Evolutionary conservation across 495 filamentous ascomycete species (phyloP).

Genomic region (Penicillium roqueforti): DNA sequence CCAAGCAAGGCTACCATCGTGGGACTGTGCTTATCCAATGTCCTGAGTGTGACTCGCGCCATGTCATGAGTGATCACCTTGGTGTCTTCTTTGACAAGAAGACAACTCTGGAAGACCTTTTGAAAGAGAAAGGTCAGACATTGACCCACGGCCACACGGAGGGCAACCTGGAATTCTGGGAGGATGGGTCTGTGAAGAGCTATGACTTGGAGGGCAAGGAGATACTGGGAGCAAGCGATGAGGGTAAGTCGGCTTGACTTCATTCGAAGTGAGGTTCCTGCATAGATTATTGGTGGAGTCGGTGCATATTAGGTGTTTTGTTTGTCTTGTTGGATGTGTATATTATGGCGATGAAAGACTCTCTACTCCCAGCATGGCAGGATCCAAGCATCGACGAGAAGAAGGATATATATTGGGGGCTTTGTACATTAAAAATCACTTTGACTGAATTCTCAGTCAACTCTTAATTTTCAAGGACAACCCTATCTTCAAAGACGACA

Average conservation of each 20-base stretch:
- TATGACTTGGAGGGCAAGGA: slow-evolving; percentile 11
- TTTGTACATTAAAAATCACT: slow-evolving; percentile 1
- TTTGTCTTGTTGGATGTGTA: slow-evolving; percentile 3
- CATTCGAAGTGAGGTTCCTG: not conserved
- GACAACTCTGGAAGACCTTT: slow-evolving; percentile 35
- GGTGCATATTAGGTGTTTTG: slow-evolving; percentile 5
- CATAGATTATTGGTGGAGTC: not conserved
- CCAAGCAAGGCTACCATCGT: slow-evolving; percentile 89
- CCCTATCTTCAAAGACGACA: not conserved
- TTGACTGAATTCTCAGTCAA: not conserved
- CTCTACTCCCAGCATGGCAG: slow-evolving; percentile 31
- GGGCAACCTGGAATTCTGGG: slow-evolving; percentile 67
- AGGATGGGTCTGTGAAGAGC: slow-evolving; percentile 49
- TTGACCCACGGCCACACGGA: slow-evolving; percentile 37
- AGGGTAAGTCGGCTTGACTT: slow-evolving; percentile 4
- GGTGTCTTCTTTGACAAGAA: slow-evolving; percentile 43
- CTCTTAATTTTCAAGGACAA: not conserved
- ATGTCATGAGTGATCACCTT: slow-evolving; percentile 90
- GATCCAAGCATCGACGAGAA: slow-evolving; percentile 24
- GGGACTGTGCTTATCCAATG: slow-evolving; percentile 86
- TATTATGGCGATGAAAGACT: slow-evolving; percentile 9
- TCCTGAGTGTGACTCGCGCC: slow-evolving; percentile 74
- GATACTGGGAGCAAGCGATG: not conserved
- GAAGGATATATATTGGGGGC: slow-evolving; percentile 2
- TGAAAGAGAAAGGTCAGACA: slow-evolving; percentile 31